Percentiles rank a stretch among this genome's conserved stretches.
These are phyloP conservation scores for Septoria linicola DNA, from an alignment of 2,329 filamentous ascomycete genomes.

Conservation along the genomic window DNA sequence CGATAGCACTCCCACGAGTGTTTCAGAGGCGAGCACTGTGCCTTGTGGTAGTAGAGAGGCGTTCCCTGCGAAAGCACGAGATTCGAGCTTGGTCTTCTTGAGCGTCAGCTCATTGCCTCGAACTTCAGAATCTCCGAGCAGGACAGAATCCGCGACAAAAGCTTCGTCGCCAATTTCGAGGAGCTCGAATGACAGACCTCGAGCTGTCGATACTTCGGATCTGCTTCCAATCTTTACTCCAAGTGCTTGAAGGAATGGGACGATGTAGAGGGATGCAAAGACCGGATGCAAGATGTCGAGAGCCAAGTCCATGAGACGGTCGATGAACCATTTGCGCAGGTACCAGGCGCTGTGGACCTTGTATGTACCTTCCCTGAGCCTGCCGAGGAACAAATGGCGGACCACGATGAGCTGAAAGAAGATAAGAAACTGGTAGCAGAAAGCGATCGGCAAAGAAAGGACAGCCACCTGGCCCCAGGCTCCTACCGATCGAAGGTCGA, in stretches of 20 bases:
- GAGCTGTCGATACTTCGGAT: constrained; percentile 29
- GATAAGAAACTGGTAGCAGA: constrained; percentile 26
- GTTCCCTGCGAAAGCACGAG: constrained; percentile 28
- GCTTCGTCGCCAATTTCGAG: constrained; percentile 28
- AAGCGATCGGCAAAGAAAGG: constrained; percentile 24
- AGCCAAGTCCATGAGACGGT: constrained; percentile 30
- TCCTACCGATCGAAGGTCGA: constrained; percentile 20
- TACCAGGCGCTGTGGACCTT: constrained; percentile 28
- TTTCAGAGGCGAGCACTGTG: constrained; percentile 26
- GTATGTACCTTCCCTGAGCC: constrained; percentile 24
- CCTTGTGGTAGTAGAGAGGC: constrained; percentile 28
- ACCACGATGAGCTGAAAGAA: constrained; percentile 26
- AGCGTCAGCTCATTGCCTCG: constrained; percentile 27
- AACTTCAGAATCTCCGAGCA: constrained; percentile 25
- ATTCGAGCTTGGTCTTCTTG: constrained; percentile 28
- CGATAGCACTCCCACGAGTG: constrained; percentile 29
- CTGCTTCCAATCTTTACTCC: constrained; percentile 30
- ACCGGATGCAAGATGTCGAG: constrained; percentile 29
- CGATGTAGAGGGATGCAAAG: constrained; percentile 30
- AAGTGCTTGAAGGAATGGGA: constrained; percentile 26
- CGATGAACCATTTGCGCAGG: constrained; percentile 29
- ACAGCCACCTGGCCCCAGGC: constrained; percentile 27
- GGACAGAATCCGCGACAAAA: constrained; percentile 29
- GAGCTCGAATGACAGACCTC: constrained; percentile 26
- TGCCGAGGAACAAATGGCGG: constrained; percentile 22